Evolutionary conservation across 495 filamentous ascomycete species (phyloP), one percentile per base, ranked within the genome.

Genomic region (Coniosporium apollinis): DNA sequence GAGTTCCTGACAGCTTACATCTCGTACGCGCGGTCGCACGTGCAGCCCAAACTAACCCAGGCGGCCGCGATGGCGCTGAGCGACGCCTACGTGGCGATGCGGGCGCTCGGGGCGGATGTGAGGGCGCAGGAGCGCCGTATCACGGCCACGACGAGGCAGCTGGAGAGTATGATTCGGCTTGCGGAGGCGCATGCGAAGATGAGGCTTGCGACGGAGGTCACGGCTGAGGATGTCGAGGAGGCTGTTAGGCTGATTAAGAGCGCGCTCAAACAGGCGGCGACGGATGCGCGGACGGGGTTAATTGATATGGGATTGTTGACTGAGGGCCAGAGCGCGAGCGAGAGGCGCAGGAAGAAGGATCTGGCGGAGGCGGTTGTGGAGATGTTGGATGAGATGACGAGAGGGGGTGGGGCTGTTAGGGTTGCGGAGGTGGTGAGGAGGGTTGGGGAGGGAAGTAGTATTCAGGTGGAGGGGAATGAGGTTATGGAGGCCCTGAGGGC

Each of bases 111-210:
- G 42, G 84, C 92, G 54, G 91, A 96, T 54, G 84, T 96, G 31
- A 84, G 89, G 18, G 73, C 86, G 9, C 66, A 78, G 1, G 89
- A 97, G 51, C 87, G 92, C 57, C 79, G 89, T 43, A 96, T 97
- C 57, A 97, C 89, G 1, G 89, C 89, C 30, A 97, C 89, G 7
- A 97, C 89, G 8, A 70, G 89, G 35, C 89, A 97, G 55, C 64
- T 97, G 22, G 89, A 97, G 57, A 85, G 77, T 22, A 96, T 96
- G 79, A 94, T 97, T 53, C 84, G 89, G 26, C 73, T 97, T 2
- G 64, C 86, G 1, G 89, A 97, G 65, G 87, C 89, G 10, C 92
- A 96, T 58, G 89, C 89, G 15, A 93, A 93, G 50, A 97, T 97
- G 89, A 76, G 89, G 19, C 66, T 97, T 7, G 75, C 80, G 0